A percentile compares a stretch with the other conserved stretches of the same genome.
Evolutionary conservation across 2,329 filamentous ascomycete genomes (phyloP).

Genomic region (Furcasterigmium furcatum): DNA sequence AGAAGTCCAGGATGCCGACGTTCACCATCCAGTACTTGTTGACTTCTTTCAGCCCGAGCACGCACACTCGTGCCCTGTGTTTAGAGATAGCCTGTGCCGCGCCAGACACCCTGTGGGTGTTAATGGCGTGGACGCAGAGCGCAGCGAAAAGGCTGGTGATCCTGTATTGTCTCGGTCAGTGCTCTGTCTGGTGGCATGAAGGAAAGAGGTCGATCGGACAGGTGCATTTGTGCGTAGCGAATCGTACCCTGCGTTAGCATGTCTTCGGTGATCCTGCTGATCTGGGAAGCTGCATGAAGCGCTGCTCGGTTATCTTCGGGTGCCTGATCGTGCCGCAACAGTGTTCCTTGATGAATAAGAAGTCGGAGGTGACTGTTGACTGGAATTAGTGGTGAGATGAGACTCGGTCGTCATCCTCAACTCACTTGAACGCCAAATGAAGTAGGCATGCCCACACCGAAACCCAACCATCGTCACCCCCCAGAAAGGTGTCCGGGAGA

Average conservation of each 20-base stretch:
- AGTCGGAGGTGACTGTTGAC: constrained; percentile 27
- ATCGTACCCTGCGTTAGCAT: constrained; percentile 29
- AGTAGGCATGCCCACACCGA: constrained; percentile 31
- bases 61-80: constrained; percentile 32
- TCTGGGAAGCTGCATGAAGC: constrained; percentile 26
- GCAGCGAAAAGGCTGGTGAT: constrained; percentile 33
- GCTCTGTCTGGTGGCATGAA: neutral
- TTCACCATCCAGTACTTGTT: constrained; percentile 36
- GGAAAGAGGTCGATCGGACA: no score
- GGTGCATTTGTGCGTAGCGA: constrained; percentile 33
- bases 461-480: constrained; percentile 25
- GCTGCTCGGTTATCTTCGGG: constrained; percentile 23
- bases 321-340: constrained; percentile 23
- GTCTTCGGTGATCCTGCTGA: constrained; percentile 33
- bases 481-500: constrained; percentile 25
- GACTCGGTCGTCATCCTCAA: neutral
- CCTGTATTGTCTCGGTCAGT: constrained; percentile 5
- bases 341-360: constrained; percentile 27
- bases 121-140: constrained; percentile 32
- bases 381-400: no score
- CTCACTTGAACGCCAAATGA: constrained; percentile 33
- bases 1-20: constrained; percentile 32
- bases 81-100: constrained; percentile 29
- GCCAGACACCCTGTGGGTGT: constrained; percentile 26
- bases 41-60: constrained; percentile 31